These are phyloP conservation scores for Thelephora ganbajun DNA, from an alignment of 768 basidiomycete species.

Conservation along the genomic window DNA sequence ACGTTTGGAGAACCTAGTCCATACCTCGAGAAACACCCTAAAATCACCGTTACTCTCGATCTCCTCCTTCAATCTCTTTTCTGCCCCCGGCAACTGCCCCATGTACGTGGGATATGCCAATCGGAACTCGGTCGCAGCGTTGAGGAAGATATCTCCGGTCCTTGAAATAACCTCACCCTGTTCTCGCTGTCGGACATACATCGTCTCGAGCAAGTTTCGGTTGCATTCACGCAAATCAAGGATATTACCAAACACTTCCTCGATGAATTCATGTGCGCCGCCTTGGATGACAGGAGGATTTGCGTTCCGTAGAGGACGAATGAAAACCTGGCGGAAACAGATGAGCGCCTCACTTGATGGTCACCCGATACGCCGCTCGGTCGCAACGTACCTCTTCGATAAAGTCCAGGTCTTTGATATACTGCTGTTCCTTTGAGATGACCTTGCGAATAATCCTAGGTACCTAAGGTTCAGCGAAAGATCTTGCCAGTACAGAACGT, in stretches of 20 bases:
- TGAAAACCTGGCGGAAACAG: slow-evolving; percentile 30
- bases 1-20: slow-evolving; percentile 6
- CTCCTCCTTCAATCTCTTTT: slow-evolving; percentile 81
- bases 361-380: slow-evolving; percentile 18
- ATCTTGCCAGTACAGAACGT: neutral
- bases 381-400: slow-evolving; percentile 49
- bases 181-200: slow-evolving; percentile 77
- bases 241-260: slow-evolving; percentile 83
- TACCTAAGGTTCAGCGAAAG: slow-evolving; percentile 1
- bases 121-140: slow-evolving; percentile 78
- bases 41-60: slow-evolving; percentile 70
- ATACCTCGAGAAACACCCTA: slow-evolving; percentile 73
- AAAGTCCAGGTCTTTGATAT: slow-evolving; percentile 73
- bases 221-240: slow-evolving; percentile 79
- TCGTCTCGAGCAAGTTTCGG: slow-evolving; percentile 66
- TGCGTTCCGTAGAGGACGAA: slow-evolving; percentile 37
- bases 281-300: slow-evolving; percentile 41
- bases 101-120: slow-evolving; percentile 77
- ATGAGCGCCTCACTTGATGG: slow-evolving; percentile 16
- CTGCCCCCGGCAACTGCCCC: slow-evolving; percentile 73
- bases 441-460: slow-evolving; percentile 68
- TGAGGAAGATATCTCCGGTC: slow-evolving; percentile 83
- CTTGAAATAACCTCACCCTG: slow-evolving; percentile 69
- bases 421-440: slow-evolving; percentile 81
- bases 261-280: slow-evolving; percentile 70